Evolutionary conservation across 306 rosid species (phyloP).

Genomic region (Dryas alaskensis): DNA sequence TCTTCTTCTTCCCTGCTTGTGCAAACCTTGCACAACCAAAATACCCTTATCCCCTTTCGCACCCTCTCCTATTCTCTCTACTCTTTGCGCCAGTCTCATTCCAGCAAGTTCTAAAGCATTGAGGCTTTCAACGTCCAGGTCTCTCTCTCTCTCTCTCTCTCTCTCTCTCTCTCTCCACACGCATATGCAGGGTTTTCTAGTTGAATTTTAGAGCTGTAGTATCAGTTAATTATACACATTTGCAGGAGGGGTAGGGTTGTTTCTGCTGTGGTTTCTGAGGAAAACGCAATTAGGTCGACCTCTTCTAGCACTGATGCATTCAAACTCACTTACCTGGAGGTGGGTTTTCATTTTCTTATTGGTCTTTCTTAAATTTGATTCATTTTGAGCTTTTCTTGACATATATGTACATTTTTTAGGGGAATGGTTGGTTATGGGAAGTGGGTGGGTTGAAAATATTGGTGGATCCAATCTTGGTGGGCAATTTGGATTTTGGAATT

Average conservation of each 20-base stretch:
- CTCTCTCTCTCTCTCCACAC: constrained; percentile 4
- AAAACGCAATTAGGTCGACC: constrained; percentile 49
- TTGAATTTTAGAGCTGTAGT: background rate
- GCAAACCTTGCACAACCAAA: constrained; percentile 28
- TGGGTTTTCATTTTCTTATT: constrained; percentile 34
- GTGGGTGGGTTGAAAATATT: constrained; percentile 57
- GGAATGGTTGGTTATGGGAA: constrained; percentile 90
- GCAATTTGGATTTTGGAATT: constrained; percentile 94
- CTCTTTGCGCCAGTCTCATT: constrained; percentile 19
- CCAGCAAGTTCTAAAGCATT: constrained; percentile 25
- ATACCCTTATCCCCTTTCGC: constrained; percentile 31
- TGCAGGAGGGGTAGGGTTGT: constrained; percentile 41
- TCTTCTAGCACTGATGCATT: constrained; percentile 53
- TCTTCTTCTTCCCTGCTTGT: constrained; percentile 35
- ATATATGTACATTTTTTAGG: constrained; percentile 39
- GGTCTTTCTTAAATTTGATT: constrained; percentile 25
- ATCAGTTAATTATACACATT: constrained; percentile 1
- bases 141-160: constrained; percentile 23
- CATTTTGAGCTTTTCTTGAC: constrained; percentile 16
- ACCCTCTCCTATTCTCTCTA: constrained; percentile 24
- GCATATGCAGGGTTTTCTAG: background rate
- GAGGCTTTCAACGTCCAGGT: constrained; percentile 47
- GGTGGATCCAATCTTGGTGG: constrained; percentile 96
- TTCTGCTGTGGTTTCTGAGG: constrained; percentile 67
- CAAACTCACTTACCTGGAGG: constrained; percentile 86